Evolutionary conservation across 2,329 filamentous ascomycete genomes (phyloP), one percentile per base, ranked within the genome.

Genomic region (Metarhizium humberi): DNA sequence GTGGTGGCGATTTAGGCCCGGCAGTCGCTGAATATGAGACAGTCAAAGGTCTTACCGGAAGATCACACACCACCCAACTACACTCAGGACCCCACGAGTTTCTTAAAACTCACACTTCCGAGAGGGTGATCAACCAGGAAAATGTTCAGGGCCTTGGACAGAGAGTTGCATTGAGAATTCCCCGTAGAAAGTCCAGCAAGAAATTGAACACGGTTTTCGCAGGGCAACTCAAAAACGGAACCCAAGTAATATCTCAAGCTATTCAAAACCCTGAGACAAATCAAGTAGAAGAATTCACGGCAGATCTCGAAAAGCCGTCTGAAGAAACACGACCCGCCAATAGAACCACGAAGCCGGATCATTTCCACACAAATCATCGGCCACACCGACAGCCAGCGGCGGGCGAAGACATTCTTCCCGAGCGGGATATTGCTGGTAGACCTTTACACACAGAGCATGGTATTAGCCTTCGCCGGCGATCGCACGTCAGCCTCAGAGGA

Each of bases 401-500:
- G 8, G 63, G 61, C 5, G 61, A 65, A 14, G 62, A 64, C 32
- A 58, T 53, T 14, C 58, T 66, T 16, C 64, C 66, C 4, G 60
- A 67, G 4, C 60, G 59, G 29, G 61, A 67, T 25, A 47, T 59
- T 49, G 57, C 63, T 32, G 58, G 63, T 29, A 64, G 64, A 43
- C 63, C 58, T 30, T 57, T 66, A 48, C 62, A 65, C 34, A 52
- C 59, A 5, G 61, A 66, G 10, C 70, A 69, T 54, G 66, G 66
- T 5, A 70, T 78, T 56, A 78, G 69, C 62, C 72, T 84, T 34
- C 72, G 72, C 54, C 73, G 74, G 36, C 75, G 73, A 57, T 79
- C 78, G 2, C 79, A 83, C 63, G 73, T 82, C 60, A 83, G 79
- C 59, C 68, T 83, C 11, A 69, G 67, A 48, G 77, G 76, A 48